Evolutionary conservation across 371 early-diverging fungal genomes (phyloP), one percentile per base, ranked within the genome.

Genomic region (Aphelidium insulamus): DNA sequence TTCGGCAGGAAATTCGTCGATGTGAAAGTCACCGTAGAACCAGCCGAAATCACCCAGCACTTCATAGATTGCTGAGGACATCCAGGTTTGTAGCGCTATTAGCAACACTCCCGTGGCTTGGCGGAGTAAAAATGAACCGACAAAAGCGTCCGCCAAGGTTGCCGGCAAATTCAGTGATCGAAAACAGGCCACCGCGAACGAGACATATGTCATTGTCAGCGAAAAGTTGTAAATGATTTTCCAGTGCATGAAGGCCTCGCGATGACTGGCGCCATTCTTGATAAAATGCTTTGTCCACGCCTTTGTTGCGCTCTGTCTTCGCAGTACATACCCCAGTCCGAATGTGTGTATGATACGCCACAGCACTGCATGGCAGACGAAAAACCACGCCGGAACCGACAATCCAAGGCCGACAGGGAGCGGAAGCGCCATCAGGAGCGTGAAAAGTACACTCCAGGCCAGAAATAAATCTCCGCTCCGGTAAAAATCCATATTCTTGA

Each of bases 241-340:
- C 92, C 92, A 94, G 54, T 77, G 77, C 32, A 69, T 52, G 44
- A 88, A 90, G 0, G 91, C 87, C 33, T 88, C 87, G 36, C 65
- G 58, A 8, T 66, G 58, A 30, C 69, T 72, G 9, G 74, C 78
- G 12, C 95, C 95, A 48, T 69, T 73, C 48, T 77, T 81, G 45
- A 94, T 79, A 42, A 79, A 90, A 55, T 85, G 83, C 32, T 78
- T 69, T 4, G 78, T 90, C 46, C 83, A 86, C 24, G 66, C 66
- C 45, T 82, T 80, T 42, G 54, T 49, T 7, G 54, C 52, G 32
- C 78, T 78, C 48, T 94, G 92, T 28, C 59, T 48, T 22, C 56
- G 58, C 36, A 94, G 57, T 12, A 91, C 46, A 36, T 36, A 21
- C 15, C 92, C 90, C 14, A 81, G 62, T 0, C 67, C 75, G 36